phyloP scores from a whole-genome alignment of 768 basidiomycete species.

The Amyloporia xantha region DNA sequence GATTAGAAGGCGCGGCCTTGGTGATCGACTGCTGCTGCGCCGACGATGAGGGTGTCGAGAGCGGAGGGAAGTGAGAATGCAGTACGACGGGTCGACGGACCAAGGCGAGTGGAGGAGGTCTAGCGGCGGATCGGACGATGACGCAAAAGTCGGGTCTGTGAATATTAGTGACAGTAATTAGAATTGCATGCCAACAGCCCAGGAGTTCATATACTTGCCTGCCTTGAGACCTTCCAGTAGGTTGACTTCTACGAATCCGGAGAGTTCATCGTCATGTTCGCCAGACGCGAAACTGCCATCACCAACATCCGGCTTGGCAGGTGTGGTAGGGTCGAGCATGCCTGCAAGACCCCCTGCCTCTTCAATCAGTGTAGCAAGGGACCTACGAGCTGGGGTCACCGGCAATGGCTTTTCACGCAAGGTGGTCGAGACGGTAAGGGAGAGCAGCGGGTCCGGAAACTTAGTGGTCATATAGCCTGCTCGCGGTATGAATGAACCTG shows the following conservation, averaged over 20 bases:
- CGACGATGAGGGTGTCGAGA: conserved; percentile 36
- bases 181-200: background rate
- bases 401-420: conserved; percentile 72
- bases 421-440: conserved; percentile 80
- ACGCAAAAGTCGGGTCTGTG: conserved; percentile 41
- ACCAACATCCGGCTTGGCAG: conserved; percentile 22
- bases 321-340: conserved; percentile 21
- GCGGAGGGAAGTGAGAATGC: conserved; percentile 45
- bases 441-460: conserved; percentile 70
- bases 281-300: conserved; percentile 16
- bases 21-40: conserved; percentile 29
- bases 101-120: conserved; percentile 66
- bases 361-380: conserved; percentile 27
- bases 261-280: conserved; percentile 33
- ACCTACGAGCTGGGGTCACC: conserved; percentile 32
- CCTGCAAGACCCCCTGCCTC: conserved; percentile 23
- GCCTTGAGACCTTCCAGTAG: conserved; percentile 60
- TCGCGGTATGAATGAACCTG: conserved; percentile 20
- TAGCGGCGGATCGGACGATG: conserved; percentile 25
- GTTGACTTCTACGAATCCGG: conserved; percentile 62
- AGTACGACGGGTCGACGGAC: conserved; percentile 57
- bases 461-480: conserved; percentile 44
- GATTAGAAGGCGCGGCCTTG: background rate
- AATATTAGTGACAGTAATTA: conserved; percentile 7
- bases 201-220: conserved; percentile 43